phyloP scores from a whole-genome alignment of 768 basidiomycete genomes.

The Cystofilobasidium bisporidii region DNA sequence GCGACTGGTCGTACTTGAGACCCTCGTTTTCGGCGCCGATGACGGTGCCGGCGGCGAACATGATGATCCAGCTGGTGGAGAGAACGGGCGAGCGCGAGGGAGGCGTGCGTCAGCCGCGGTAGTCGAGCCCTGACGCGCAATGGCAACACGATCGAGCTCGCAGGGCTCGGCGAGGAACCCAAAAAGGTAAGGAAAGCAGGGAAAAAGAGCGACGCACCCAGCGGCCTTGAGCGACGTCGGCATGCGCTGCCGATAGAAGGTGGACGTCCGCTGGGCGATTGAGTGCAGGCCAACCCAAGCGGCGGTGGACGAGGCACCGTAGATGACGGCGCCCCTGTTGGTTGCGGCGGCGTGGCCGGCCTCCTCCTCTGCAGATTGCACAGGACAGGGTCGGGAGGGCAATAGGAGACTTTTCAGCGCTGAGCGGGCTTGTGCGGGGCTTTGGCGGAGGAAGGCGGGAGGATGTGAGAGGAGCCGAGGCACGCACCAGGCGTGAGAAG shows the following conservation, averaged over 20 bases:
- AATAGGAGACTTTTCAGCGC: too few relatives aligned
- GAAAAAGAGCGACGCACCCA: not conserved
- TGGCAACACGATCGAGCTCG: too few relatives aligned
- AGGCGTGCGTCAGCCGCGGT: not conserved
- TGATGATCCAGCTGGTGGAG: conserved; percentile 9
- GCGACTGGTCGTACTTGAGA: conserved; percentile 11
- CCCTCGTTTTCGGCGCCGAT: conserved; percentile 20
- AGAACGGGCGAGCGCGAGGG: not conserved
- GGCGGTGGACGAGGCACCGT: not conserved
- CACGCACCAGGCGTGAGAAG: not conserved
- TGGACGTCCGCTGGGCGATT: not conserved
- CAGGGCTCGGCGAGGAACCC: not conserved
- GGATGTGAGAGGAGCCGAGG: too few relatives aligned
- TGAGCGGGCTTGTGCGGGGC: too few relatives aligned
- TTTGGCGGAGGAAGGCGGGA: too few relatives aligned
- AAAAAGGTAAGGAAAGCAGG: not conserved
- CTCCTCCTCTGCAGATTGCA: conserved; percentile 9
- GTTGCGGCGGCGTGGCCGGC: not conserved
- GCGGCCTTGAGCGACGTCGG: not conserved
- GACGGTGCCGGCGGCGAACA: conserved; percentile 12
- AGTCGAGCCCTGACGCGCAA: too few relatives aligned
- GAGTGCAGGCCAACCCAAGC: conserved; percentile 9
- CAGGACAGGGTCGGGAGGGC: too few relatives aligned
- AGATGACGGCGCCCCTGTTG: not conserved
- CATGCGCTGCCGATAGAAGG: not conserved